Percentiles rank a stretch among this genome's conserved stretches.
Evolutionary conservation across 495 filamentous ascomycete genomes (phyloP).

Genomic region (Hypoxylon lienhwacheense): DNA sequence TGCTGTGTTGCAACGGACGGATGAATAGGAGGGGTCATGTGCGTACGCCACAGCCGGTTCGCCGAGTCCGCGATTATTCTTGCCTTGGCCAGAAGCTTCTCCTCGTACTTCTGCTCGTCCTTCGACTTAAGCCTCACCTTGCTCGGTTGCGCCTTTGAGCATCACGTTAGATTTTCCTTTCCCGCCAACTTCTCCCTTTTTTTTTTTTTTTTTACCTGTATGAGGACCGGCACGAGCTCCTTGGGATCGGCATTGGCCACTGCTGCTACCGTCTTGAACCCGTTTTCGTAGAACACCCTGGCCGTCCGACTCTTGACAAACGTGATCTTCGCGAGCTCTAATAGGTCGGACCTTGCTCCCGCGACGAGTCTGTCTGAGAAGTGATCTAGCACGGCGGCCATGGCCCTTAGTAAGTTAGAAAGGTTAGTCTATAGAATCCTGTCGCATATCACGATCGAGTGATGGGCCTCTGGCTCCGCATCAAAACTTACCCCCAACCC

Average conservation of each 20-base stretch:
- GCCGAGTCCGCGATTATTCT: conserved; percentile 70
- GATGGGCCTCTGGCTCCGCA: not conserved
- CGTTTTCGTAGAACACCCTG: conserved; percentile 75
- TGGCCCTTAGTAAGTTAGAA: too few species aligned
- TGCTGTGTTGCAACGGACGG: not conserved
- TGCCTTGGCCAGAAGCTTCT: conserved; percentile 67
- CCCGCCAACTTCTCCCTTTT: not conserved
- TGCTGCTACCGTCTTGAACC: conserved; percentile 65
- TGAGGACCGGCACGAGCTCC: conserved; percentile 68
- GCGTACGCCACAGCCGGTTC: conserved; percentile 71
- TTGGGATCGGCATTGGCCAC: conserved; percentile 69
- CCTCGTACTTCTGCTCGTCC: conserved; percentile 63
- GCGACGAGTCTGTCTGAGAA: conserved; percentile 75
- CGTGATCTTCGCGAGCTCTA: conserved; percentile 72
- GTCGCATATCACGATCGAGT: too few species aligned
- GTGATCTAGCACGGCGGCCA: conserved; percentile 75
- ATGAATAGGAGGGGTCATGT: conserved; percentile 18
- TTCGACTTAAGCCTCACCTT: conserved; percentile 61
- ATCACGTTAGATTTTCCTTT: conserved; percentile 1
- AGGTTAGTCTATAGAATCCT: too few species aligned
- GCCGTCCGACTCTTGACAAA: conserved; percentile 80
- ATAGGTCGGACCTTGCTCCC: conserved; percentile 71
- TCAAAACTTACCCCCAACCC: conserved; percentile 56
- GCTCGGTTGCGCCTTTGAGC: conserved; percentile 58
- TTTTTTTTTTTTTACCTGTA: conserved; percentile 54